Evolutionary conservation across 306 rosid species (phyloP).

Genomic region (Cercis canadensis): DNA sequence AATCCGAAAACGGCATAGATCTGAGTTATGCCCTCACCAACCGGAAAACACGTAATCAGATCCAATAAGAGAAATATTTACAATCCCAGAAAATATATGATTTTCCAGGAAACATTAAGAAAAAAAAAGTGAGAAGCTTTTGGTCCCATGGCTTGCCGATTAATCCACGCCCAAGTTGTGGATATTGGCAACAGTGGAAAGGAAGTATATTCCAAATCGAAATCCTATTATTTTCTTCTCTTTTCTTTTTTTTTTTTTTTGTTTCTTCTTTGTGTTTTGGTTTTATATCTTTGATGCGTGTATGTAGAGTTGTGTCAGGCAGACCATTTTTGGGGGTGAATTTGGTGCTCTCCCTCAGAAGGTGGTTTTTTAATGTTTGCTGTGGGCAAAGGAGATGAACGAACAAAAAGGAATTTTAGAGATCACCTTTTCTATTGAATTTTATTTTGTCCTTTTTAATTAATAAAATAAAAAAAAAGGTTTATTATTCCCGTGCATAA

Average conservation of each 20-base stretch:
- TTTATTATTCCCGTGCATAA: neutral
- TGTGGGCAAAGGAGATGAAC: constrained; percentile 42
- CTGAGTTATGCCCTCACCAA: constrained; percentile 30
- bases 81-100: neutral
- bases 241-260: neutral
- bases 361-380: neutral
- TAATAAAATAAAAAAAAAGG: too few relatives aligned
- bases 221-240: neutral
- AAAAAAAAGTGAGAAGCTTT: neutral
- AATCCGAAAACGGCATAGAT: constrained; percentile 42
- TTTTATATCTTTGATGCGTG: neutral
- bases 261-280: neutral
- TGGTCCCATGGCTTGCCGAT: constrained; percentile 7
- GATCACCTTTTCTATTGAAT: too few relatives aligned
- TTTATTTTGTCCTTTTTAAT: too few relatives aligned
- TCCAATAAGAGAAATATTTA: neutral
- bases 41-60: neutral
- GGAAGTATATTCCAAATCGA: constrained; percentile 17
- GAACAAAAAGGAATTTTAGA: constrained; percentile 10
- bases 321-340: neutral
- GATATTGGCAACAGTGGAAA: neutral
- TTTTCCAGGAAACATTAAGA: neutral
- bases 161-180: constrained; percentile 7
- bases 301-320: neutral
- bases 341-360: neutral